Base-by-base conservation (phyloP, 2,329 filamentous ascomycete species). In the Trichoderma polysporum region DNA sequence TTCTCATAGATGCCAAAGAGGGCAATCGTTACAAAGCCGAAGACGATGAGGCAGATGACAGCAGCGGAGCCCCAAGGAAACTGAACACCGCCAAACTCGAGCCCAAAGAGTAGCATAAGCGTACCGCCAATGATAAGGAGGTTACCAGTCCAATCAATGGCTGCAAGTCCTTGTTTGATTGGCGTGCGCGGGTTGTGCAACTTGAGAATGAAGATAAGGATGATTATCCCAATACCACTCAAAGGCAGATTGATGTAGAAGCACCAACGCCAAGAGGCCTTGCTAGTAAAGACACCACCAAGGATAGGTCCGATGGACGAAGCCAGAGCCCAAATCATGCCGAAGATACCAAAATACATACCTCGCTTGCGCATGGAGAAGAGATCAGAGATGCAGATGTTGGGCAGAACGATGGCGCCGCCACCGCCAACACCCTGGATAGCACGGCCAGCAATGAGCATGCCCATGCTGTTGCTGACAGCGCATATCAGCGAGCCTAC, bases 91-190 rank as follows among this genome's bases (percentile, higher is more conserved):
- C 93, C 94, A 69, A 94, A 92, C 74, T 96, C 90, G 12, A 97
- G 86, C 0, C 93, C 94, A 49, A 97, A 87, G 4, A 97, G 86
- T 70, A 97, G 83, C 91, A 97, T 94, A 22, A 96, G 82, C 0
- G 91, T 94, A 22, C 90, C 92, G 49, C 90, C 91, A 27, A 94
- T 85, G 74, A 96, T 87, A 33, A 85, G 78, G 4, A 84, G 15
- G 66, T 81, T 85, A 39, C 85, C 85, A 0, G 81, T 69, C 86
- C 86, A 88, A 76, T 88, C 86, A 53, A 88, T 82, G 19, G 89
- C 89, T 35, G 85, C 83, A 5, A 92, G 79, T 0, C 90, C 90
- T 59, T 88, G 77, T 60, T 81, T 78, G 12, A 91, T 75, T 0
- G 88, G 84, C 0, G 90, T 92, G 64, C 83, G 83, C 0, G 90